Evolutionary conservation across 176 grass and related monocot genomes (phyloP), one percentile per base, ranked within the genome.

Genomic region (Oryza rufipogon): DNA sequence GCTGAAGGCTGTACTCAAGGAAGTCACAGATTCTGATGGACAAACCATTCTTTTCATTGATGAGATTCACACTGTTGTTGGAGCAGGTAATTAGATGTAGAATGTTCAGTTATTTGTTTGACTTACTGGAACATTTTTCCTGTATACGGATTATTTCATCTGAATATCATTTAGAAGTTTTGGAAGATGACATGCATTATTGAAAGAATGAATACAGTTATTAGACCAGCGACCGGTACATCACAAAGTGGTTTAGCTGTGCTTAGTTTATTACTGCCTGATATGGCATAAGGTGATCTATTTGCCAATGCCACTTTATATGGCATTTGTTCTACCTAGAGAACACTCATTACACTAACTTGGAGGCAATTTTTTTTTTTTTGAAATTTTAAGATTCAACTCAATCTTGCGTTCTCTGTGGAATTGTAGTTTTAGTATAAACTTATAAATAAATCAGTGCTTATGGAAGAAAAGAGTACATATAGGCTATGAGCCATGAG

Each of bases 61-160:
- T 76, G 96, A 98, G 81, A 98, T 98, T 66, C 96, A 98, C 88
- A 98, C 96, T 69, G 96, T 98, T 68, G 96, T 98, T 36, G 96
- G 96, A 71, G 96, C 96, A 96, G 96, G 96, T 98, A 93, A 47
- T 26, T 61, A 66, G 13, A 63, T 81, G 71, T 63, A 66, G 44
- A 44, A 82, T 80, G 33, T 45, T 47, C 38, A 25, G 6, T 64
- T 84, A 25, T 72, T 84, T 52, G 19, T 15, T 80, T 51, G 22
- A 32, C 20, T 75, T 51, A 61, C 5, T 20, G 45, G 45, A 70
- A 82, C 5, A 5, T 85, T 41, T 71, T 75, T 54, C 9, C 6
- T 34, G n/a, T 68, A 25, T 4, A 3, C 0, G 17, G 39, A 19
- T 25, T 81, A 25, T 77, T 81, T 77, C 33, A 66, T 85, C 36